Percentiles rank a stretch among this genome's conserved stretches.
Conservation (phyloP, 768 basidiomycete species). For the Symmetrospora coprosmae region DNA sequence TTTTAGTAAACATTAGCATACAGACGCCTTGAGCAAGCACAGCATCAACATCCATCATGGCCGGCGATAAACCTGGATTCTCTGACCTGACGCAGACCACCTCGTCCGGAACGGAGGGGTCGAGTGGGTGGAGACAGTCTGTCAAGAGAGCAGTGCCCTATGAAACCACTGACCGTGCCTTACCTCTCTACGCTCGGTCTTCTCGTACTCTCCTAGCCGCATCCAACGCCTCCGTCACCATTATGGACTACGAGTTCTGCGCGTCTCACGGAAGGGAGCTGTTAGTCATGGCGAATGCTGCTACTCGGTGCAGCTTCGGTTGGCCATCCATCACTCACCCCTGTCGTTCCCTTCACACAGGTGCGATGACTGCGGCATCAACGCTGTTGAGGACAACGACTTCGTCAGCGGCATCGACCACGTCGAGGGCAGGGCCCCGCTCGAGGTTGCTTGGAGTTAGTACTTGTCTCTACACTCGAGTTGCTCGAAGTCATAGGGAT, state of each 20-base stretch:
- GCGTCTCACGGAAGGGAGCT: conserved; percentile 10
- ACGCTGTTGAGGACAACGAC: conserved; percentile 10
- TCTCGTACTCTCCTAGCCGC: neutral
- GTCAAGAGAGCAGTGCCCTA: neutral
- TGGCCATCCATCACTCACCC: too few relatives aligned
- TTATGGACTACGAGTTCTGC: conserved; percentile 18
- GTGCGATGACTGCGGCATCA: conserved; percentile 13
- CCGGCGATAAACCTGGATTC: conserved; percentile 2
- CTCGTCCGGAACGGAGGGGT: conserved; percentile 14
- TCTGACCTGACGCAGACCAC: conserved; percentile 10
- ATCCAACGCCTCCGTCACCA: conserved; percentile 2
- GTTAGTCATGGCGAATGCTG: too few relatives aligned
- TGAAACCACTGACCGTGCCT: neutral
- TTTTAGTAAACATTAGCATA: too few relatives aligned
- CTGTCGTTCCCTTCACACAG: neutral
- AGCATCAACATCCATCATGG: neutral
- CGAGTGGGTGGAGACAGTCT: neutral
- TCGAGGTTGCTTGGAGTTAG: conserved; percentile 13
- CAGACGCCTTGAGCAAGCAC: too few relatives aligned
- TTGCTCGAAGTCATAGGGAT: too few relatives aligned
- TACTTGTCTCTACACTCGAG: neutral
- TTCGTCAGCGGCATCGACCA: conserved; percentile 17
- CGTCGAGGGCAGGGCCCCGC: conserved; percentile 2
- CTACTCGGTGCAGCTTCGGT: too few relatives aligned
- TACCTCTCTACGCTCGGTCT: neutral